A percentile compares a stretch with the other conserved stretches of the same genome.
Evolutionary conservation across 805 yeast genomes (phyloP).

Genomic region (Hanseniaspora singularis): DNA sequence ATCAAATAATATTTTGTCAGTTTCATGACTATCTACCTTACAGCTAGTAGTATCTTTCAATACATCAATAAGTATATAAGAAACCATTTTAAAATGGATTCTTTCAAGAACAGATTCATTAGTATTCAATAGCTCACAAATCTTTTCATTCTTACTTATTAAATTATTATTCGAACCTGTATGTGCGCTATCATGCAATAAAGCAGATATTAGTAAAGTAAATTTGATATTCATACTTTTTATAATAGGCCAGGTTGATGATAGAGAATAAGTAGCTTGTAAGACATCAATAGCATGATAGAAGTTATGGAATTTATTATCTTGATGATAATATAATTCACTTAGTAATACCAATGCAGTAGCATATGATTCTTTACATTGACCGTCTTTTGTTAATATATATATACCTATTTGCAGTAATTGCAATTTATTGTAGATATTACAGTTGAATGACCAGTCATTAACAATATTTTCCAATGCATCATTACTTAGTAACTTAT

Average conservation of each 20-base stretch:
- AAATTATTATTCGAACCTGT: conserved; percentile 88
- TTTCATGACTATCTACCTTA: conserved; percentile 16
- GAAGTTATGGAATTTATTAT: conserved; percentile 88
- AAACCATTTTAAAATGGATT: conserved; percentile 61
- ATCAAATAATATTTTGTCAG: not conserved
- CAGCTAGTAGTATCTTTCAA: conserved; percentile 19
- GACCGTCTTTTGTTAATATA: not conserved
- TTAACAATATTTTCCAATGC: not conserved
- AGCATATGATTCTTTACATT: not conserved
- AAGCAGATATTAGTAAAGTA: conserved; percentile 52
- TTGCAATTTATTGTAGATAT: conserved; percentile 4
- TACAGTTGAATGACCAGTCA: conserved; percentile 10
- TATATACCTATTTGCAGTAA: conserved; percentile 24
- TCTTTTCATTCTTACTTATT: conserved; percentile 34
- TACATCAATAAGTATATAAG: conserved; percentile 9
- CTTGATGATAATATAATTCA: conserved; percentile 67
- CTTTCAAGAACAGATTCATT: conserved; percentile 57
- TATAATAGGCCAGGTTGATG: conserved; percentile 19
- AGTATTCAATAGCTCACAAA: conserved; percentile 20
- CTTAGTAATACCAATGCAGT: conserved; percentile 48
- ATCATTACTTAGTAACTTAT: not conserved
- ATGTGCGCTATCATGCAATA: conserved; percentile 94
- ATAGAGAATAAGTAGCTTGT: conserved; percentile 70
- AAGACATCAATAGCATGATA: conserved; percentile 91
- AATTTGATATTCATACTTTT: conserved; percentile 27